Evolutionary conservation across 129 eudicot genomes (phyloP), one percentile per base, ranked within the genome.

Genomic region (Flaveria sonorensis): DNA sequence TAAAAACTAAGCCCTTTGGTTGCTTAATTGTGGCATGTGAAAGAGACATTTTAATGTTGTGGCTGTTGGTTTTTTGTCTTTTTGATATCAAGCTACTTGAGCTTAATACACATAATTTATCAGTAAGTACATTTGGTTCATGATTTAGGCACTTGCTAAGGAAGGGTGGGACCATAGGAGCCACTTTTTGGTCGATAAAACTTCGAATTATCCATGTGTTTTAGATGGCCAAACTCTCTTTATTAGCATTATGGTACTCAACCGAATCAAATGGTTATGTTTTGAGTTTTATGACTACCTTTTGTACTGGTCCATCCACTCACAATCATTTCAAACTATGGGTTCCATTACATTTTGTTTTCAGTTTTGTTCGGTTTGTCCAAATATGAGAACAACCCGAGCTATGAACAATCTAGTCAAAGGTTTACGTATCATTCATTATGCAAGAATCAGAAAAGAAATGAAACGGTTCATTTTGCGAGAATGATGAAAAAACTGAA

Each of bases 1-100:
- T 43, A 52, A 43, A 69, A 70, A 74, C 65, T 9, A 10, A 61
- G 24, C 74, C 18, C 14, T 79, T 65, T 63, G 66, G 39, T 53
- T 24, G 57, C 68, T 73, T 64, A 3, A 40, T 46, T 42, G 60
- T 69, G 45, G 40, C 43, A 30, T 76, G 21, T 43, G 16, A 28
- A 53, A 21, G 69, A 39, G 51, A 4, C 15, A 30, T 50, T 62
- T 23, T 20, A 57, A 20, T 63, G 62, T 28, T 2, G 39, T 48
- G 50, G 36, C 36, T 30, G 36, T 30, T 5, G 66, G 39, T 36
- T 40, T 72, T 56, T 39, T 56, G 39, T 36, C 40, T 72, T 56
- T 39, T 56, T 19, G 47, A 51, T 53, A 72, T 55, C 3, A 15
- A 30, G 70, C 70, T 64, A 36, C 2, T 51, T 51, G 18, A 51